These are phyloP conservation scores for Eimeria tenella DNA, from an alignment of 169 alveolate genomes.

Conservation along the genomic window DNA sequence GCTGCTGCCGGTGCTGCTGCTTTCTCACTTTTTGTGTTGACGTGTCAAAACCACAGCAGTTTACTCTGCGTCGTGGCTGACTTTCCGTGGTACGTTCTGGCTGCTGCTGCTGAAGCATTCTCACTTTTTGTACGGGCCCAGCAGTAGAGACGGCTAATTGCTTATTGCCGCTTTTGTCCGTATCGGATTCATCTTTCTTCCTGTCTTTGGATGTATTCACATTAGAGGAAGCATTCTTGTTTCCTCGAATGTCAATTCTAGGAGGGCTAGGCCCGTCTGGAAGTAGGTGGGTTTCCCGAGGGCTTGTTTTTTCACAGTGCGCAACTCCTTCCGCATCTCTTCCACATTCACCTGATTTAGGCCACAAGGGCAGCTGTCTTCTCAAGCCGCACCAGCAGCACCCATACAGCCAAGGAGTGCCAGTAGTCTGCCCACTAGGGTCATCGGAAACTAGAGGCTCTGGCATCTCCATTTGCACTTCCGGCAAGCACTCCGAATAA, in stretches of 20 bases:
- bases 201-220: neutral
- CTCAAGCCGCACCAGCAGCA: conserved; percentile 3
- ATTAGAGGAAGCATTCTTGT: neutral
- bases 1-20: neutral
- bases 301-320: neutral
- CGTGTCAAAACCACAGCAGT: neutral
- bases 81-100: neutral
- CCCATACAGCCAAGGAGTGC: neutral
- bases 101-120: neutral
- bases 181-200: neutral
- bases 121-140: neutral
- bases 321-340: neutral
- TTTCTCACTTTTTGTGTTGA: neutral
- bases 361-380: neutral
- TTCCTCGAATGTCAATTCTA: neutral
- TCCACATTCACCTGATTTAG: neutral
- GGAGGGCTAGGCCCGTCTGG: neutral
- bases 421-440: neutral
- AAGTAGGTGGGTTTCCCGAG: neutral
- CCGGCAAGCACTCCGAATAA: neutral
- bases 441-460: neutral
- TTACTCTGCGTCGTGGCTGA: neutral
- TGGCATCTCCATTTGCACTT: neutral
- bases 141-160: neutral
- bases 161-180: neutral